phyloP scores from a whole-genome alignment of 192 early-diverging fungal species.

The Nowakowskiella sp. region DNA sequence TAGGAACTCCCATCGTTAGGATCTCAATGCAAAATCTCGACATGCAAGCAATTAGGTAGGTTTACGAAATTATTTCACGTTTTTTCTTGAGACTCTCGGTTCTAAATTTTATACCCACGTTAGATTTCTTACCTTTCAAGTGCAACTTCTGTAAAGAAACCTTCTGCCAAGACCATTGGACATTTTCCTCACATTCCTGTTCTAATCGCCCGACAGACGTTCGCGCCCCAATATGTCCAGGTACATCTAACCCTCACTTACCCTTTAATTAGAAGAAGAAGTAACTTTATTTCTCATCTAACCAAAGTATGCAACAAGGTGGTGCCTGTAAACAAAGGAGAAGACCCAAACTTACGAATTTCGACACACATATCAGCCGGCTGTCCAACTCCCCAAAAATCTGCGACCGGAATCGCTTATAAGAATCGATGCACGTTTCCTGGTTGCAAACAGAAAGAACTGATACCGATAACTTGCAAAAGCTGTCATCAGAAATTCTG shows the following conservation, averaged over 20 bases:
- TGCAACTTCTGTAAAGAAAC: slow-evolving; percentile 47
- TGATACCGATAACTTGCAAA: slow-evolving; percentile 59
- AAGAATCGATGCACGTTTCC: slow-evolving; percentile 47
- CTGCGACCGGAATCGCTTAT: slow-evolving; percentile 37
- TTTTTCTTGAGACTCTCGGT: not conserved
- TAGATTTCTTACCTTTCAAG: slow-evolving; percentile 46
- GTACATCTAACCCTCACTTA: too few species aligned
- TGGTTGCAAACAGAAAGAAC: slow-evolving; percentile 51
- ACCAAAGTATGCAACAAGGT: slow-evolving; percentile 63
- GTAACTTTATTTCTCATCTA: too few species aligned
- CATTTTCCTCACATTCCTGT: slow-evolving; percentile 56
- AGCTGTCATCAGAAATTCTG: slow-evolving; percentile 58
- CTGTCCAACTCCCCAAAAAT: slow-evolving; percentile 40
- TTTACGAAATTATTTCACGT: not conserved
- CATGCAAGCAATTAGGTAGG: slow-evolving; percentile 11
- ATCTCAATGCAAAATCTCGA: slow-evolving; percentile 6
- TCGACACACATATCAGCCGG: slow-evolving; percentile 51
- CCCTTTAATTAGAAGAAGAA: too few species aligned
- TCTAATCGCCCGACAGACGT: slow-evolving; percentile 39
- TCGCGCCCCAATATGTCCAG: slow-evolving; percentile 45
- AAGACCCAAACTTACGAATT: slow-evolving; percentile 58
- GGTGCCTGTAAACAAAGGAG: slow-evolving; percentile 55
- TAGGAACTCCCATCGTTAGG: slow-evolving; percentile 18
- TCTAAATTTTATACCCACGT: not conserved
- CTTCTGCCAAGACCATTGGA: slow-evolving; percentile 61